These are phyloP conservation scores for Sungouiozyma intestinalis DNA, from an alignment of 805 yeast genomes.

Conservation along the genomic window DNA sequence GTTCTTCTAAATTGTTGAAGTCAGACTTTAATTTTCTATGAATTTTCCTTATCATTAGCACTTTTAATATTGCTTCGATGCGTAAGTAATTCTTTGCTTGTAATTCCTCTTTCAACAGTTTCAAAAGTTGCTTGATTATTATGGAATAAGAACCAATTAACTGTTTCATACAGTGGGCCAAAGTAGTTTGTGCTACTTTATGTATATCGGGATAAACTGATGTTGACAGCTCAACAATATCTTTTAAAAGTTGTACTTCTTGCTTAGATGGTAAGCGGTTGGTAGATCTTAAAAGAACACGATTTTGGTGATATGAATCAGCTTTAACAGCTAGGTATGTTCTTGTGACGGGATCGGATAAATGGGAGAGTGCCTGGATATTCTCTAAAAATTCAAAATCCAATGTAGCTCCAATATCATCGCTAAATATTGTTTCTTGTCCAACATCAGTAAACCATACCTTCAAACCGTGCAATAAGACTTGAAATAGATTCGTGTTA, in stretches of 20 bases:
- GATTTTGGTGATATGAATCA: slow-evolving; percentile 61
- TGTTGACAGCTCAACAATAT: slow-evolving; percentile 51
- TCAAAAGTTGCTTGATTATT: slow-evolving; percentile 36
- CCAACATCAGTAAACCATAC: slow-evolving; percentile 81
- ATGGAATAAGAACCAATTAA: slow-evolving; percentile 54
- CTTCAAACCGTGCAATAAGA: slow-evolving; percentile 51
- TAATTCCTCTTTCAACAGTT: slow-evolving; percentile 40
- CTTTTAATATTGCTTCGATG: slow-evolving; percentile 53
- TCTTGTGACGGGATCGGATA: slow-evolving; percentile 65
- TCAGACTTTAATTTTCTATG: slow-evolving; percentile 49
- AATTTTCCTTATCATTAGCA: slow-evolving; percentile 49
- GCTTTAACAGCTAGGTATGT: slow-evolving; percentile 66
- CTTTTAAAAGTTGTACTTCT: slow-evolving; percentile 53
- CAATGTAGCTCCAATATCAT: slow-evolving; percentile 43
- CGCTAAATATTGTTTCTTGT: slow-evolving; percentile 49
- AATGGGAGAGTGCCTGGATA: slow-evolving; percentile 52
- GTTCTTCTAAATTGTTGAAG: slow-evolving; percentile 38
- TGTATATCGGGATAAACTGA: slow-evolving; percentile 67
- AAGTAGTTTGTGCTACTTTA: slow-evolving; percentile 53
- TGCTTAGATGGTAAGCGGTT: slow-evolving; percentile 58
- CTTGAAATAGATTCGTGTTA: slow-evolving; percentile 51
- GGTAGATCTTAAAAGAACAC: slow-evolving; percentile 62
- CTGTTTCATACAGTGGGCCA: slow-evolving; percentile 60
- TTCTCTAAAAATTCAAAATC: slow-evolving; percentile 47
- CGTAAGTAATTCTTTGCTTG: slow-evolving; percentile 39